Evolutionary conservation across 1,139 yeast genomes (phyloP).

Genomic region (Blastobotrys proliferans): DNA sequence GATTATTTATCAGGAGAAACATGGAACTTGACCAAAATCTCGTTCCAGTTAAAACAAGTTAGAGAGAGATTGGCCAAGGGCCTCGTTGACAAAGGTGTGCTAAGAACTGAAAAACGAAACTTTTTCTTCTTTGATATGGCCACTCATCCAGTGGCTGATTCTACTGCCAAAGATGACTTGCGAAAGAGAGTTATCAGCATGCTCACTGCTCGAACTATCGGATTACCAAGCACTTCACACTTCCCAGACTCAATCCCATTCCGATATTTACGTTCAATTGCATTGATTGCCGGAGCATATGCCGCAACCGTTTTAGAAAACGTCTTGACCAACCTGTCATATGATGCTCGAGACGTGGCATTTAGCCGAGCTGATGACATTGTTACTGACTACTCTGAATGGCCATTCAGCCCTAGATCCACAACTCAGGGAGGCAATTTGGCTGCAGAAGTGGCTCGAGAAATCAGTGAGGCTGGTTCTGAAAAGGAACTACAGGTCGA

Average conservation of each 20-base stretch:
- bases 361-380: conserved; percentile 91
- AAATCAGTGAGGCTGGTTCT: conserved; percentile 41
- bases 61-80: conserved; percentile 96
- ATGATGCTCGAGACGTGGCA: conserved; percentile 90
- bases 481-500: conserved; percentile 73
- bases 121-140: conserved; percentile 97
- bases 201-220: conserved; percentile 64
- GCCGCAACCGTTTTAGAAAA: conserved; percentile 97
- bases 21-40: conserved; percentile 93
- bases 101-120: conserved; percentile 92
- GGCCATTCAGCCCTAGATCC: conserved; percentile 65
- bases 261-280: conserved; percentile 69
- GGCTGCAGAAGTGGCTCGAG: conserved; percentile 61
- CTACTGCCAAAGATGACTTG: conserved; percentile 73
- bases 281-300: conserved; percentile 83
- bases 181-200: conserved; percentile 67
- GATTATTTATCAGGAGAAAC: conserved; percentile 91
- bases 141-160: conserved; percentile 92
- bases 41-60: conserved; percentile 93
- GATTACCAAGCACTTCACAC: conserved; percentile 38
- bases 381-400: conserved; percentile 74
- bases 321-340: conserved; percentile 70
- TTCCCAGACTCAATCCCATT: conserved; percentile 70
- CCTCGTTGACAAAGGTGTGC: conserved; percentile 93
- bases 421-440: conserved; percentile 74